Conservation (phyloP, 2,329 filamentous ascomycete species). For the Aspergillus fructus region DNA sequence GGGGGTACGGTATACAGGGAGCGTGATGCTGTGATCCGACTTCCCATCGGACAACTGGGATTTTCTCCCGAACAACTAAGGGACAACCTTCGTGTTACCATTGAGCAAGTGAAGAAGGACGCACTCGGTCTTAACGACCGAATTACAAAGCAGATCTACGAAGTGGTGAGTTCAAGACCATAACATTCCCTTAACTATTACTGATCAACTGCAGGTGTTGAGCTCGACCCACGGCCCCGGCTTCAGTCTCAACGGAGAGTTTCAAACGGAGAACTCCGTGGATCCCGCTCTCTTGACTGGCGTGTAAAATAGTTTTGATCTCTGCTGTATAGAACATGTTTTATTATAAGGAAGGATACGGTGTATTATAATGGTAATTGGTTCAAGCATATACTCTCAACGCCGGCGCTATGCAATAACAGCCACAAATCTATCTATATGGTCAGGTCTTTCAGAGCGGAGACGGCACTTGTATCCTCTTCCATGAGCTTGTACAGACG, state of each 20-base stretch:
- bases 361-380: conserved; percentile 43
- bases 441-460: conserved; percentile 51
- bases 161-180: conserved; percentile 54
- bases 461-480: conserved; percentile 59
- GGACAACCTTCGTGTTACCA: conserved; percentile 76
- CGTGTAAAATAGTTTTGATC: conserved; percentile 40
- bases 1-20: conserved; percentile 88
- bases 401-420: conserved; percentile 46
- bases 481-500: conserved; percentile 62
- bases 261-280: conserved; percentile 61
- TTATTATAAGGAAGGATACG: conserved; percentile 38
- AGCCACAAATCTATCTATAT: conserved; percentile 23
- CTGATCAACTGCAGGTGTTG: conserved; percentile 59
- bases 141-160: conserved; percentile 70
- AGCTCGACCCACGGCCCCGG: conserved; percentile 86
- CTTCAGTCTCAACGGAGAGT: conserved; percentile 79
- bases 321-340: conserved; percentile 43
- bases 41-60: conserved; percentile 87
- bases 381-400: conserved; percentile 30
- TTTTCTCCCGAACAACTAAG: conserved; percentile 85
- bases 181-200: background rate
- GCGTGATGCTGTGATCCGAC: conserved; percentile 74
- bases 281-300: conserved; percentile 50
- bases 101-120: conserved; percentile 76
- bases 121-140: conserved; percentile 64